Percentiles rank a stretch among this genome's conserved stretches.
These are phyloP conservation scores for Periconia macrospinosa DNA, from an alignment of 2,329 filamentous ascomycete species.

Conservation along the genomic window DNA sequence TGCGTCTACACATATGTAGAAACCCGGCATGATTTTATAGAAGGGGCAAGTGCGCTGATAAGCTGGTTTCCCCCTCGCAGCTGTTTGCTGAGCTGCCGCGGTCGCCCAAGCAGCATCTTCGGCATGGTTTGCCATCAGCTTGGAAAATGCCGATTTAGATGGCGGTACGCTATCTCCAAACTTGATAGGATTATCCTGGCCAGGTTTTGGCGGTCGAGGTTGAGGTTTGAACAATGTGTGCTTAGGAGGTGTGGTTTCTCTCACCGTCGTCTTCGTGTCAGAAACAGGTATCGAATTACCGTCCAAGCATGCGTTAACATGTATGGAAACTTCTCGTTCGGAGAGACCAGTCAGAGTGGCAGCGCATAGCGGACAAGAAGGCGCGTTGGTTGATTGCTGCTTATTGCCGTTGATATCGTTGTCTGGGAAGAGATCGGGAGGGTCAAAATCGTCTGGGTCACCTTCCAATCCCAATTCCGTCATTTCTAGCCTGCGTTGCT, in stretches of 20 bases:
- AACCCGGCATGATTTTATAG: constrained; percentile 95
- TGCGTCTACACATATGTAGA: constrained; percentile 92
- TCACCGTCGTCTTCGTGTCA: constrained; percentile 13
- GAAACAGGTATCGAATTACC: constrained; percentile 68
- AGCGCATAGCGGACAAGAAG: constrained; percentile 77
- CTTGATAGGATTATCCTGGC: constrained; percentile 77
- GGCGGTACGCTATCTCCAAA: constrained; percentile 47
- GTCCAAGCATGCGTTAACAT: constrained; percentile 93
- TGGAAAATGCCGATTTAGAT: constrained; percentile 76
- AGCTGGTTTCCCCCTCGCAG: constrained; percentile 80
- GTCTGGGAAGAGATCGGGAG: constrained; percentile 32
- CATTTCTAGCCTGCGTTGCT: constrained; percentile 60
- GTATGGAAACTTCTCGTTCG: constrained; percentile 70
- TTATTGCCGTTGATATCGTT: constrained; percentile 13
- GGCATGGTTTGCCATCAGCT: constrained; percentile 88
- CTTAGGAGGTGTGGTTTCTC: constrained; percentile 15
- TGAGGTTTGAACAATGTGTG: constrained; percentile 67
- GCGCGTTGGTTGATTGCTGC: constrained; percentile 20
- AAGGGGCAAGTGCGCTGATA: constrained; percentile 93
- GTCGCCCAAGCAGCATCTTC: constrained; percentile 89
- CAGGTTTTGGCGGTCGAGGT: constrained; percentile 69
- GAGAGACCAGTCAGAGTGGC: constrained; percentile 59
- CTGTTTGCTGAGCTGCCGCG: constrained; percentile 77
- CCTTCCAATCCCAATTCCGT: constrained; percentile 51
- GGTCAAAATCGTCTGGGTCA: constrained; percentile 59